Percentiles rank a stretch among this genome's conserved stretches.
Conservation (phyloP, 1,284 basidiomycete species). For the Cryptococcus hybrid region DNA sequence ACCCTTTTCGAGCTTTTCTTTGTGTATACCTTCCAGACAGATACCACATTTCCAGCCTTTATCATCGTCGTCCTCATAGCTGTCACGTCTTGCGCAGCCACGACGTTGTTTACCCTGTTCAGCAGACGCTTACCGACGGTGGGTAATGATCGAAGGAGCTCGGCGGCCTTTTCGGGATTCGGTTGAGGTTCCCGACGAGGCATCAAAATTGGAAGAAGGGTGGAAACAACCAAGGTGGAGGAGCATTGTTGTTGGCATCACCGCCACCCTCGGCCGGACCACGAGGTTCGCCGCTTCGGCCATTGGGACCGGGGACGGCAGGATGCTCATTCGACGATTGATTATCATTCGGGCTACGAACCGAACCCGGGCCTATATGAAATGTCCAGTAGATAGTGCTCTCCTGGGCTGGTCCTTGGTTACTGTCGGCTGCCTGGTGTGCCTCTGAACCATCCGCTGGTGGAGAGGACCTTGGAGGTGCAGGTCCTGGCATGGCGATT, state of each 20-base stretch:
- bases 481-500: constrained; percentile 4
- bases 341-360: background rate
- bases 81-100: constrained; percentile 33
- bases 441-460: background rate
- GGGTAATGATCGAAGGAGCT: constrained; percentile 39
- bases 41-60: constrained; percentile 45
- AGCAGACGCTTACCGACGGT: constrained; percentile 30
- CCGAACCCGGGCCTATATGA: constrained; percentile 9
- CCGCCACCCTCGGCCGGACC: background rate
- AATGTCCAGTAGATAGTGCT: constrained; percentile 9
- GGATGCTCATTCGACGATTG: background rate
- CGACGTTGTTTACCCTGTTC: constrained; percentile 34
- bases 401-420: background rate
- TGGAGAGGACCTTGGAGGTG: background rate
- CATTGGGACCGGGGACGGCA: background rate
- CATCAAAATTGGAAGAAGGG: constrained; percentile 13
- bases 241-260: background rate
- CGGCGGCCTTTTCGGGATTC: constrained; percentile 41
- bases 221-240: constrained; percentile 14
- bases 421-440: background rate
- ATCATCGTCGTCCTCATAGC: constrained; percentile 21
- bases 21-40: constrained; percentile 36
- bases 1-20: background rate
- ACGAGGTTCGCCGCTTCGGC: background rate
- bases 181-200: constrained; percentile 15